phyloP scores from a whole-genome alignment of 345 rosid genomes.

The Salix udensis region DNA sequence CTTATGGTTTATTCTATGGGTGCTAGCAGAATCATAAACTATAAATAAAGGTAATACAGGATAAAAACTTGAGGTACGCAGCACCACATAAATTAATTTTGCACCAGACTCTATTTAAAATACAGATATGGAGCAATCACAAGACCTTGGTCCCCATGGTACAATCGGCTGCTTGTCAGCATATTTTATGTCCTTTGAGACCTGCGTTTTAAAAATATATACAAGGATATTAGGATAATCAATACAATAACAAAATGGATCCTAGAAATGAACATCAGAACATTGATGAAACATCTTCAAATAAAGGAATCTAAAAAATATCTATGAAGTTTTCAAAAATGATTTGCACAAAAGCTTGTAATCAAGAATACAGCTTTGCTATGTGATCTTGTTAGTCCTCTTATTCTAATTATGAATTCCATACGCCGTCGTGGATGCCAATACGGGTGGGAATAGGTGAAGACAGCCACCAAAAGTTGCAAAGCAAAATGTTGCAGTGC shows the following conservation, averaged over 20 bases:
- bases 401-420: not conserved
- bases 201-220: slow-evolving; percentile 46
- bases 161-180: slow-evolving; percentile 95
- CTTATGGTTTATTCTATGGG: not conserved
- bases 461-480: not conserved
- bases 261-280: not conserved
- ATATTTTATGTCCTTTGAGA: slow-evolving; percentile 90
- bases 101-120: not conserved
- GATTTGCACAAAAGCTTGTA: not conserved
- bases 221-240: not conserved
- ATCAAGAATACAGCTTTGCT: not conserved
- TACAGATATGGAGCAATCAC: not conserved
- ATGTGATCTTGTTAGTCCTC: too few species aligned
- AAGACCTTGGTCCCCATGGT: slow-evolving; percentile 98
- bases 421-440: not conserved
- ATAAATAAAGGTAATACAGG: not conserved
- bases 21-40: not conserved
- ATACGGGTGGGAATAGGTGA: not conserved
- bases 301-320: not conserved
- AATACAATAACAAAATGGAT: slow-evolving; percentile 3
- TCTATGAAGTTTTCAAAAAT: not conserved
- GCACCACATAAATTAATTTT: not conserved
- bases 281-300: not conserved
- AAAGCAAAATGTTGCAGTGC: not conserved
- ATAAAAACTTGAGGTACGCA: not conserved